Conservation (phyloP, 2,329 filamentous ascomycete species). For the Colletotrichum sp. region DNA sequence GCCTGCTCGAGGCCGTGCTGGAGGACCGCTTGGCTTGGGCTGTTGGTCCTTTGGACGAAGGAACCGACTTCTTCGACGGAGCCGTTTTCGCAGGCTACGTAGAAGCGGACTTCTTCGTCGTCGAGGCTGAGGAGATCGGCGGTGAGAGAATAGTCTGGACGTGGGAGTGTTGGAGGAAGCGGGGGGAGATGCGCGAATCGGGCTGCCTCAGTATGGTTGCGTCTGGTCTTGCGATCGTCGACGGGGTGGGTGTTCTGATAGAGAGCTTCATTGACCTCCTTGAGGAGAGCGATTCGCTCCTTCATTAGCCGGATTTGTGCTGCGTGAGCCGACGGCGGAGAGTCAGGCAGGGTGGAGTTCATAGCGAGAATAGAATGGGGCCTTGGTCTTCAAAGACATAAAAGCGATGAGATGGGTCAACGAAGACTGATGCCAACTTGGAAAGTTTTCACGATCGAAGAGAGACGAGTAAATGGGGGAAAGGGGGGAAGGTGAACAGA, state of each 20-base stretch:
- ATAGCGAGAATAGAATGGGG: neutral
- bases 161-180: neutral
- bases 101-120: neutral
- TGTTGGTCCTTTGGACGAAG: neutral
- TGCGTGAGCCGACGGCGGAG: neutral
- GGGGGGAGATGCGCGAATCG: neutral
- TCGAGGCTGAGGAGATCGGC: neutral
- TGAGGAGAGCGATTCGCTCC: neutral
- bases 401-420: too few species aligned
- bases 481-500: too few species aligned
- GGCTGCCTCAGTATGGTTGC: neutral
- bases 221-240: neutral
- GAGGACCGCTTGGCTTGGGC: neutral
- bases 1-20: neutral
- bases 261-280: neutral
- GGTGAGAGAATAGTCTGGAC: neutral
- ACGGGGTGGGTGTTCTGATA: neutral
- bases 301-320: neutral
- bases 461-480: too few species aligned
- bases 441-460: too few species aligned
- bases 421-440: too few species aligned
- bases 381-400: too few species aligned
- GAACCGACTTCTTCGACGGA: neutral
- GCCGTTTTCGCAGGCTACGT: neutral
- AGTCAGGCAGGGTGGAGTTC: rapidly evolving